phyloP scores from a whole-genome alignment of 2,329 filamentous ascomycete species.

The Leptographium galeiforme region DNA sequence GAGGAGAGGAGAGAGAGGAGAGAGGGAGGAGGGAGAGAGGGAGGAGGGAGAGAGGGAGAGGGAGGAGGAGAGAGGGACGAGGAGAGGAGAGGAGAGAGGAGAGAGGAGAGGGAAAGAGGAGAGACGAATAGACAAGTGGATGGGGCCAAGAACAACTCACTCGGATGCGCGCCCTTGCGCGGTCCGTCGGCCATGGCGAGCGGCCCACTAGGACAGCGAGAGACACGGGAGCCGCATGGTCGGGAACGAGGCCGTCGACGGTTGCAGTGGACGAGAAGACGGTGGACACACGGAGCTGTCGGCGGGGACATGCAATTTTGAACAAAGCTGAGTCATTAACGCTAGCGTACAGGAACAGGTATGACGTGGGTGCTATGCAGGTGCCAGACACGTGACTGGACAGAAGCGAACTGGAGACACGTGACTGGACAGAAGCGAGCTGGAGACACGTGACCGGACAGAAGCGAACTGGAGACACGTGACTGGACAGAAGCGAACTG shows the following conservation, averaged over 20 bases:
- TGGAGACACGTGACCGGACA: no score
- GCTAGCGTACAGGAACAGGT: background rate
- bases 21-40: no score
- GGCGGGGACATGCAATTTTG: background rate
- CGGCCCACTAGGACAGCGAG: background rate
- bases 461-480: no score
- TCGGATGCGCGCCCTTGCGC: constrained; percentile 20
- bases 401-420: no score
- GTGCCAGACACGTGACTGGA: no score
- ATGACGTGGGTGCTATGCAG: no score
- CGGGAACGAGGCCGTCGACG: no score
- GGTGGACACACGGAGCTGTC: background rate
- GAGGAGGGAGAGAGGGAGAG: background rate
- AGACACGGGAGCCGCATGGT: background rate
- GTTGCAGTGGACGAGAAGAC: no score
- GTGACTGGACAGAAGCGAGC: no score
- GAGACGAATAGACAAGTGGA: no score
- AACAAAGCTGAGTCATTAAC: background rate
- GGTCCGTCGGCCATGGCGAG: constrained; percentile 21
- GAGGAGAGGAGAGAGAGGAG: background rate
- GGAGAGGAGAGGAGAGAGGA: constrained; percentile 25
- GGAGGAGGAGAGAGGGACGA: constrained; percentile 40
- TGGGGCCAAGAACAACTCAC: constrained; percentile 11
- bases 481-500: no score
- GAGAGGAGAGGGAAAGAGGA: background rate